These are phyloP conservation scores for Neonectria magnoliae DNA, from an alignment of 2,329 filamentous ascomycete genomes.

Conservation along the genomic window DNA sequence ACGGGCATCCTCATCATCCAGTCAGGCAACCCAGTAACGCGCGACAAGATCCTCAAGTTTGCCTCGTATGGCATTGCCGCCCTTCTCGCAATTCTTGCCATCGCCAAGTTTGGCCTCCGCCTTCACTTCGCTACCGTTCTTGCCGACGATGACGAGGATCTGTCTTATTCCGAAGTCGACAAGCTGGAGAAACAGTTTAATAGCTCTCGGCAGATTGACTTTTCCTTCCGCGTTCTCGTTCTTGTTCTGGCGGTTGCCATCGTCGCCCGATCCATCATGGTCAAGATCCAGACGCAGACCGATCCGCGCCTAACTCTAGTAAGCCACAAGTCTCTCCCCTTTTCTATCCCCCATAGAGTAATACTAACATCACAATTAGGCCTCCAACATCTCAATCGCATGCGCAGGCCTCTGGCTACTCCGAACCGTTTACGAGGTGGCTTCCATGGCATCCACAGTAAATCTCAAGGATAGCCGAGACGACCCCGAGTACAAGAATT, in stretches of 20 bases:
- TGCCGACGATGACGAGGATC: not conserved
- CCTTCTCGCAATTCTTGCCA: slow-evolving; percentile 28
- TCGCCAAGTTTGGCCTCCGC: slow-evolving; percentile 32
- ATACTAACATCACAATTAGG: slow-evolving; percentile 23
- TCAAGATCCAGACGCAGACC: slow-evolving; percentile 29
- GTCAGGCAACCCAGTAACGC: not conserved
- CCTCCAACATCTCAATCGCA: slow-evolving; percentile 37
- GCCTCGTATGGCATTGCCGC: slow-evolving; percentile 25
- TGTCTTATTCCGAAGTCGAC: not conserved
- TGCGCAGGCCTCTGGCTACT: slow-evolving; percentile 40
- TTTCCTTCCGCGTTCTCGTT: slow-evolving; percentile 29
- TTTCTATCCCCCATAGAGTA: not conserved
- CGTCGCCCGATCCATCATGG: slow-evolving; percentile 27
- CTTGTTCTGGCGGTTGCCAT: slow-evolving; percentile 30
- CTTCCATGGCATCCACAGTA: slow-evolving; percentile 20
- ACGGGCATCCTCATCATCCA: slow-evolving; percentile 34
- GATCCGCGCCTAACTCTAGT: slow-evolving; percentile 32
- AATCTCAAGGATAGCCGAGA: slow-evolving; percentile 10
- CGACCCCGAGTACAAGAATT: not conserved
- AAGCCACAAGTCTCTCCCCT: not conserved
- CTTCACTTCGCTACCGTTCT: slow-evolving; percentile 21
- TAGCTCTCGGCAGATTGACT: slow-evolving; percentile 16
- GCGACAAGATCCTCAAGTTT: slow-evolving; percentile 29
- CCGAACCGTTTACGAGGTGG: slow-evolving; percentile 37
- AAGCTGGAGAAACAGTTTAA: not conserved